Base-by-base conservation (phyloP, 768 basidiomycete species). In the Tricholoma saponaceum region DNA sequence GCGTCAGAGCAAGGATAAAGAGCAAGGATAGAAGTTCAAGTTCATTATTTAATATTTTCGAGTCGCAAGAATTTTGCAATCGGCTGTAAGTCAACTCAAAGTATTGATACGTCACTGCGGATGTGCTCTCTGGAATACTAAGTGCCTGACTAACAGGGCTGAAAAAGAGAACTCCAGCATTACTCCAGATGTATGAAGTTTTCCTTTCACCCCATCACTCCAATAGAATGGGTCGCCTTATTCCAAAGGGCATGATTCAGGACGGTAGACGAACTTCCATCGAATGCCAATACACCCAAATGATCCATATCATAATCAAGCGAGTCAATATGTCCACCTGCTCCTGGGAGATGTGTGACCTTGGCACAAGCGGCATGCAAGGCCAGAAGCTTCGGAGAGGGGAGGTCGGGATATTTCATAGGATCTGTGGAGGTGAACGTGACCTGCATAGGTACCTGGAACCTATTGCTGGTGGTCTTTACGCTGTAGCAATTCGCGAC, bases 281-380 rank as follows among this genome's bases (percentile, higher is more conserved):
- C 54, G 30, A 32, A 32, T 16, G 54, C 54, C 28, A 55, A 35
- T 44, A 54, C 33, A 26, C 14, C 37, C 20, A 43, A 57, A 26
- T 46, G 57, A 23, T 66, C 61, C 44, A 68, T 50, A 56, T 74
- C 68, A 22, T 55, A 28, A 18, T 60, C 41, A 22, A 74, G 35
- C 32, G 59, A 67, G 39, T 71, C 67, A 28, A 78, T 71, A 41
- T 69, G 70, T 43, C 66, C 67, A 8, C 64, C 68, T 5, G 73
- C 77, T 23, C 77, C 76, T 3, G 76, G 76, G 28, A 76, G 64
- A 62, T 73, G 69, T 26, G 74, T 72, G 2, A 76, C 69, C 54
- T 71, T 66, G n/a, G 75, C 73, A n/a, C n/a, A n/a, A n/a, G n/a
- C n/a, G n/a, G n/a, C n/a, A n/a, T n/a, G n/a, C n/a, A n/a, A n/a